phyloP scores from a whole-genome alignment of 2,329 filamentous ascomycete species.

The Arthrobotrys iridis region DNA sequence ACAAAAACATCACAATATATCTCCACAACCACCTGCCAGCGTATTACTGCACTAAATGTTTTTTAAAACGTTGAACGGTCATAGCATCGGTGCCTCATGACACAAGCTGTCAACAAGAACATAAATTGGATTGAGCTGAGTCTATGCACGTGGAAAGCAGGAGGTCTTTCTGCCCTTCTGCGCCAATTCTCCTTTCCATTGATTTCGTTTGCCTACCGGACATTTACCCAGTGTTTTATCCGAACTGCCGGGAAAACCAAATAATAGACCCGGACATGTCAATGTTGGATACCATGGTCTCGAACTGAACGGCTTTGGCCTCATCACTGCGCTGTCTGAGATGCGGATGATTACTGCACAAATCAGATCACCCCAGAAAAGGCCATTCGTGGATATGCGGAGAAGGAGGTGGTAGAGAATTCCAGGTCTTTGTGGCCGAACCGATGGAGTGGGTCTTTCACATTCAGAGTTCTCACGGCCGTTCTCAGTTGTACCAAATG shows the following conservation, averaged over 20 bases:
- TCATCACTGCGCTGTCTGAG: neutral
- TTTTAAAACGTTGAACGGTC: conserved; percentile 26
- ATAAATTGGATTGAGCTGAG: neutral
- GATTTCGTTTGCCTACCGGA: neutral
- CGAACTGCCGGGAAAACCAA: conserved; percentile 31
- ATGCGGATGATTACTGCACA: neutral
- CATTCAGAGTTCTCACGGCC: conserved; percentile 1
- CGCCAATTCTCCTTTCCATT: neutral
- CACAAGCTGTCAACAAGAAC: conserved; percentile 8
- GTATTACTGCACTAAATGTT: conserved; percentile 1
- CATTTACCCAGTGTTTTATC: conserved; percentile 51
- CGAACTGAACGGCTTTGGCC: neutral
- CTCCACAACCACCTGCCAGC: neutral
- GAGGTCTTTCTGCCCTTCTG: conserved; percentile 9
- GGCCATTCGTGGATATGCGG: conserved; percentile 16
- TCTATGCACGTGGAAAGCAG: conserved; percentile 25
- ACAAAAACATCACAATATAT: neutral
- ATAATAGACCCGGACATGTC: neutral
- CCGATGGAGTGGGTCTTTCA: conserved; percentile 37
- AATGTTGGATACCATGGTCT: conserved; percentile 1
- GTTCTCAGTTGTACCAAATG: neutral
- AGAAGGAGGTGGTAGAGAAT: conserved; percentile 24
- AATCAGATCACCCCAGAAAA: conserved; percentile 20
- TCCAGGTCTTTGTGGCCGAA: conserved; percentile 8
- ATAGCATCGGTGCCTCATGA: conserved; percentile 14